A percentile compares a stretch with the other conserved stretches of the same genome.
phyloP scores from a whole-genome alignment of 345 rosid genomes.

The Bruguiera gymnorhiza region DNA sequence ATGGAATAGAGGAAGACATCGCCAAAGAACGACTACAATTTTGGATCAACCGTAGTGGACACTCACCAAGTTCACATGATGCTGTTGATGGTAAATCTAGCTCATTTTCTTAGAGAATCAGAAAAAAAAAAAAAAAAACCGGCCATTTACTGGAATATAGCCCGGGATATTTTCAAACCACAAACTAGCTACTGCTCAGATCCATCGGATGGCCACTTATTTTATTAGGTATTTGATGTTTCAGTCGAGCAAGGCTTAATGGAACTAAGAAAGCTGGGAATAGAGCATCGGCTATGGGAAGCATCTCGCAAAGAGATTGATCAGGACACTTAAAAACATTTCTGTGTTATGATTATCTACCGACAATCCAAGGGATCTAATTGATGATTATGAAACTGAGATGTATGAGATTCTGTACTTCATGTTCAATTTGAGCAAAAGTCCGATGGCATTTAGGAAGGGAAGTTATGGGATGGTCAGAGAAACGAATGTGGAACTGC shows the following conservation, averaged over 20 bases:
- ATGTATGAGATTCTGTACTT: background rate
- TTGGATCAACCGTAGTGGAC: constrained; percentile 30
- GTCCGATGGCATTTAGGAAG: too few species aligned
- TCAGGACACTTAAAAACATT: constrained; percentile 15
- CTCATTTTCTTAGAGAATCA: background rate
- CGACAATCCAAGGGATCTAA: constrained; percentile 2
- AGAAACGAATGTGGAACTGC: too few species aligned
- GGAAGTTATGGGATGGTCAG: too few species aligned
- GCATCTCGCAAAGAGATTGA: constrained; percentile 62
- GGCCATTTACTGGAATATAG: too few species aligned
- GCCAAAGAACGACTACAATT: constrained; percentile 32
- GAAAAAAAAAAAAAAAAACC: too few species aligned
- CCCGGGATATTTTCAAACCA: too few species aligned
- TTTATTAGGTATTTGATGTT: constrained; percentile 13
- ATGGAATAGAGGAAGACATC: constrained; percentile 26
- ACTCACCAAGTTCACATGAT: constrained; percentile 35
- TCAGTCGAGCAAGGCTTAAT: constrained; percentile 82
- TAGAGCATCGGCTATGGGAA: constrained; percentile 91
- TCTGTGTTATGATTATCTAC: constrained; percentile 12
- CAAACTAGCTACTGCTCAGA: too few species aligned
- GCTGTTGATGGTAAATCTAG: constrained; percentile 27
- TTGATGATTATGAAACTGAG: background rate
- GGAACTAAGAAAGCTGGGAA: constrained; percentile 81
- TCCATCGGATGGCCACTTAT: background rate
- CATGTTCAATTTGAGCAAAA: too few species aligned